Base-by-base conservation (phyloP, 2,329 filamentous ascomycete genomes). In the Paecilomyces variotii region DNA sequence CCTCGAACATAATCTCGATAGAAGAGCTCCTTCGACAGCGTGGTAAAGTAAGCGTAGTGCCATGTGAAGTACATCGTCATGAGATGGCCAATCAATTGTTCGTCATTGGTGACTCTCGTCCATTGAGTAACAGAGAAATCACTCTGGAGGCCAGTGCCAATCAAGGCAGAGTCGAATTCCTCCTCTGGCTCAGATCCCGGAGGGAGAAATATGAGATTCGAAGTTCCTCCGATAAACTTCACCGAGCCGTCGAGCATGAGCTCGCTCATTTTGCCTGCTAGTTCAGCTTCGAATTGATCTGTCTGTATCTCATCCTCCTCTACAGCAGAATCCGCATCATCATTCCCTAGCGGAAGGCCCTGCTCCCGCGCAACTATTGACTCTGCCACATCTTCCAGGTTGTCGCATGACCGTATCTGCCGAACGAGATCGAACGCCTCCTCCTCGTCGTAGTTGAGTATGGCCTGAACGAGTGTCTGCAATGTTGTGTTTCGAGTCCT, bases 41-140 rank as follows among this genome's bases (percentile, higher is more conserved):
- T 94, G 3, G 91, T 93, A 72, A 97, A 99, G 75, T 94, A 97
- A 19, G 91, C 87, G 73, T 97, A 97, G 74, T 97, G 94, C 89
- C 93, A 97, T 66, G 87, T 91, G 76, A 97, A 97, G 76, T 99
- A 99, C 90, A 97, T 92, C 68, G 92, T 93, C 70, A 99, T 85
- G 19, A 99, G 84, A 73, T 97, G 93, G 14, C 87, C 83, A 65
- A 97, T 86, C 53, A 96, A 80, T 57, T 88, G 84, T 26, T 86
- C 81, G 70, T 97, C 91, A 55, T 85, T 80, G 1, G 91, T 96
- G 53, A 96, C 91, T 14, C 81, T 84, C 0, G 93, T 96, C 94
- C 94, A 99, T 57, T 88, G 92, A 24, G 85, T 86, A 57, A 94
- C 81, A 3, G 91, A 87, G 61, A 93, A 84, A 56, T 88, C 84